phyloP scores from a whole-genome alignment of 352 stramenopile genomes.

The Phytophthora pseudosyringae region DNA sequence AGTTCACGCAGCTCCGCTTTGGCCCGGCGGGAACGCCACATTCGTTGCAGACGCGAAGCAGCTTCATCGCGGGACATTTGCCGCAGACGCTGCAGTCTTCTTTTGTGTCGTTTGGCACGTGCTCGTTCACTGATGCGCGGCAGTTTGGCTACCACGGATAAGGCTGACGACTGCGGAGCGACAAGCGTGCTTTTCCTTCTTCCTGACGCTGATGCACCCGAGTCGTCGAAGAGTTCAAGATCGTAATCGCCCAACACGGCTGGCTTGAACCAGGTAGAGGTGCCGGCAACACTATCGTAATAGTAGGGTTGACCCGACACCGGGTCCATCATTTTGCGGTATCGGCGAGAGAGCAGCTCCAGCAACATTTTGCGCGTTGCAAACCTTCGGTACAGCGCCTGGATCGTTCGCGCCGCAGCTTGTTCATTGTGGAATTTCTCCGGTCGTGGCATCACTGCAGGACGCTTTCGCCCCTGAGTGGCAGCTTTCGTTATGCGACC shows the following conservation, averaged over 20 bases:
- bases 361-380: conserved; percentile 48
- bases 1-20: conserved; percentile 45
- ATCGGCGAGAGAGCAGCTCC: conserved; percentile 50
- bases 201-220: conserved; percentile 14
- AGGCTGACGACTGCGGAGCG: conserved; percentile 3
- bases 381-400: conserved; percentile 66
- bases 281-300: conserved; percentile 62
- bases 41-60: conserved; percentile 58
- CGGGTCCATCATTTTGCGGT: conserved; percentile 67
- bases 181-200: conserved; percentile 27
- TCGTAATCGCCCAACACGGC: conserved; percentile 59
- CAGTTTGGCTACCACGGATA: conserved; percentile 10
- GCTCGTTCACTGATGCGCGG: conserved; percentile 61
- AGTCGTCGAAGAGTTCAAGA: conserved; percentile 44
- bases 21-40: conserved; percentile 50
- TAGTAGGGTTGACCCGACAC: conserved; percentile 58
- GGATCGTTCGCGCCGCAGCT: conserved; percentile 61
- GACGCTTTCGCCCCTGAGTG: conserved; percentile 7
- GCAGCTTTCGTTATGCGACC: neutral
- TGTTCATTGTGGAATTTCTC: conserved; percentile 48
- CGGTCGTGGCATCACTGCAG: conserved; percentile 15
- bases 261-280: conserved; percentile 70
- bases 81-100: conserved; percentile 62
- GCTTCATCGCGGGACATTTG: conserved; percentile 63
- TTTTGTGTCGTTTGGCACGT: conserved; percentile 65